Evolutionary conservation across 305 asterid genomes (phyloP).

Genomic region (Solanum hybrid): DNA sequence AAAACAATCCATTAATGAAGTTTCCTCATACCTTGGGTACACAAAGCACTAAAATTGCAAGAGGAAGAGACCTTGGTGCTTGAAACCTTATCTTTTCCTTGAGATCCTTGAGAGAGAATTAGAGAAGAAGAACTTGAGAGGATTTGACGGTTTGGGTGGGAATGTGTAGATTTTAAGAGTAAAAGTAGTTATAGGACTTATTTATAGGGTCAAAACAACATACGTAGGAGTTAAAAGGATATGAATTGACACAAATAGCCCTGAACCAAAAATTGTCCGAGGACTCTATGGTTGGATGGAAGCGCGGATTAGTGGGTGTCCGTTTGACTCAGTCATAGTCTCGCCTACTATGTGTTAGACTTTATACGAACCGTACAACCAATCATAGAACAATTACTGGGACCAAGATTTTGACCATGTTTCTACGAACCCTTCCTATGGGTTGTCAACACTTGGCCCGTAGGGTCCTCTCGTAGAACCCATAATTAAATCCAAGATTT

Average conservation of each 20-base stretch:
- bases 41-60: neutral
- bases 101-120: neutral
- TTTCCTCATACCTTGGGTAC: neutral
- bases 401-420: neutral
- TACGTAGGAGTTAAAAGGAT: neutral
- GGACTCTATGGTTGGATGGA: neutral
- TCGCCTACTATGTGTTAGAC: too few species aligned
- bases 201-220: neutral
- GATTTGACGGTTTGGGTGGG: neutral
- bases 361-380: neutral
- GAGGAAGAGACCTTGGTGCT: neutral
- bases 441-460: neutral
- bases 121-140: neutral
- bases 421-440: neutral
- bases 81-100: neutral
- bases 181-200: neutral
- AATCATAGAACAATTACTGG: neutral
- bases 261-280: neutral
- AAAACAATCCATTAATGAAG: neutral
- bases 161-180: neutral
- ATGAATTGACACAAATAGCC: neutral
- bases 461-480: neutral
- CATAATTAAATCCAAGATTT: neutral
- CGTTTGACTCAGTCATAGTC: too few species aligned
- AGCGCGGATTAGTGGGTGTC: too few species aligned